A percentile compares a stretch with the other conserved stretches of the same genome.
Evolutionary conservation across 345 rosid species (phyloP).

Genomic region (Laguncularia racemosa): DNA sequence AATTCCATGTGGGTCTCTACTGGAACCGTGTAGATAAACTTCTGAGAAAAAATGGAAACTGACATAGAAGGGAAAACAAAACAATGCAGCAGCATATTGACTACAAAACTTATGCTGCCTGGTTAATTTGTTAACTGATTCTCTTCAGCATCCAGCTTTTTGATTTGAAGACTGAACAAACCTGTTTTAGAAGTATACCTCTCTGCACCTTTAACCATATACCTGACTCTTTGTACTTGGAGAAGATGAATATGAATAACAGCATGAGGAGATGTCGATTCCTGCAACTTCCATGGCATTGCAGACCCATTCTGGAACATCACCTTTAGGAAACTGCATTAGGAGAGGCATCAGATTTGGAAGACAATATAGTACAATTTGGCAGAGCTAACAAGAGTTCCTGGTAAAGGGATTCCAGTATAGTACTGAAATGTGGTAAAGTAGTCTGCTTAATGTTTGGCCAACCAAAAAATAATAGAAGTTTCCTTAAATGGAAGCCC

Average conservation of each 20-base stretch:
- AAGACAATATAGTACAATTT: no score
- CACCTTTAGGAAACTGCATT: slow-evolving; percentile 64
- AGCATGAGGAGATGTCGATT: slow-evolving; percentile 57
- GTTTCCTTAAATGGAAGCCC: no score
- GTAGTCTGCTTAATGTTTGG: no score
- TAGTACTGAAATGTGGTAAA: no score
- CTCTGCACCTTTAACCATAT: not conserved
- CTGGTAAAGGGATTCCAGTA: no score
- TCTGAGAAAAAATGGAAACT: not conserved
- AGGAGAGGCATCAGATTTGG: no score
- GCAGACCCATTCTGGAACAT: slow-evolving; percentile 75
- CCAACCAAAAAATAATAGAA: no score
- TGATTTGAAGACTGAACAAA: not conserved
- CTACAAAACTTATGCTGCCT: slow-evolving; percentile 30
- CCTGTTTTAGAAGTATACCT: not conserved
- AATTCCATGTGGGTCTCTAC: no score
- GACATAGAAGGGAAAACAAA: not conserved
- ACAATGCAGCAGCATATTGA: slow-evolving; percentile 18
- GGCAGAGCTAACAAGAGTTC: no score
- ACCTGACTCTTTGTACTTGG: slow-evolving; percentile 1
- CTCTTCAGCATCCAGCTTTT: slow-evolving; percentile 6
- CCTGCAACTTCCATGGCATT: slow-evolving; percentile 87
- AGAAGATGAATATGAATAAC: slow-evolving; percentile 20
- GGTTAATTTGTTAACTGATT: slow-evolving; percentile 11
- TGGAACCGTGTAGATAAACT: not conserved